Conservation (phyloP, 257 asterid genomes). For the Solanum corneliomulleri region DNA sequence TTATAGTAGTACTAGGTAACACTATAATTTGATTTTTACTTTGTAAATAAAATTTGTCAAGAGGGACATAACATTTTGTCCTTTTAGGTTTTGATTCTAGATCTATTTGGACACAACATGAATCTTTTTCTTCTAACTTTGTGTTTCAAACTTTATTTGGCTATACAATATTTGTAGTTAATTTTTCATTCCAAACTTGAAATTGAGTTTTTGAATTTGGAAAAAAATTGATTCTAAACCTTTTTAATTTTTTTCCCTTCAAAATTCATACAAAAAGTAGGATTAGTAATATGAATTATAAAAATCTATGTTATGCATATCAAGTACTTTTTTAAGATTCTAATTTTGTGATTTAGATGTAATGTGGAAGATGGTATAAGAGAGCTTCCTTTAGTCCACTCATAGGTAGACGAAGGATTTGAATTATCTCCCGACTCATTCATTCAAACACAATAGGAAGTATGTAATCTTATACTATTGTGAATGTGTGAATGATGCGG, state of each 20-base stretch:
- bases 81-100: neutral
- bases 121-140: neutral
- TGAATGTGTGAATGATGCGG: constrained; percentile 72
- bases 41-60: neutral
- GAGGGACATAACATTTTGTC: neutral
- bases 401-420: constrained; percentile 34
- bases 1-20: neutral
- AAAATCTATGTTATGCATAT: neutral
- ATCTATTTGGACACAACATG: neutral
- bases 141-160: neutral
- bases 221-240: neutral
- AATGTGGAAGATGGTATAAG: constrained; percentile 1
- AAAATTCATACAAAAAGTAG: neutral
- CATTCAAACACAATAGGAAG: constrained; percentile 35
- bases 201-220: neutral
- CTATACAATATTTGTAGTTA: neutral
- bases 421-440: constrained; percentile 77
- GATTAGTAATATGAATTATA: neutral
- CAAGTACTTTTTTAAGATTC: neutral
- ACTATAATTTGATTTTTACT: neutral
- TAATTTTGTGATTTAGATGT: neutral
- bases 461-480: constrained; percentile 1
- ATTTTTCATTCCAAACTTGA: neutral
- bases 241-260: neutral
- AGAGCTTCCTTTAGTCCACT: constrained; percentile 78